Conservation (phyloP, 306 rosid species). For the Ormosia semicastrata region DNA sequence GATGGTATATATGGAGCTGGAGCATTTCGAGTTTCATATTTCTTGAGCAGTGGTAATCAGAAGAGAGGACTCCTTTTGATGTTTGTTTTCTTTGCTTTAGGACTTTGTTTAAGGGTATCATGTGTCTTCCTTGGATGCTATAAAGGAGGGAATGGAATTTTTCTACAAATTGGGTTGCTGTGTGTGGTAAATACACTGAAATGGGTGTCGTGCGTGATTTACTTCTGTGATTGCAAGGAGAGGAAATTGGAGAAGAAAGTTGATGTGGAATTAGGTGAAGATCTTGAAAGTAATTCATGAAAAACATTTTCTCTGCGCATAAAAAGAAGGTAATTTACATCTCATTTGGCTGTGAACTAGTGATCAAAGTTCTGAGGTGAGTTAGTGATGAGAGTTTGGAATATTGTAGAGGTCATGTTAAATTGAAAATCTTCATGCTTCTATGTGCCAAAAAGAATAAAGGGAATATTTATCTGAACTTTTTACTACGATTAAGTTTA, state of each 20-base stretch:
- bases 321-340: constrained; percentile 26
- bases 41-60: constrained; percentile 42
- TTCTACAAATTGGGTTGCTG: constrained; percentile 36
- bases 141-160: constrained; percentile 31
- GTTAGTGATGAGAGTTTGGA: background rate
- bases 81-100: constrained; percentile 54
- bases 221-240: constrained; percentile 57
- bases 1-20: constrained; percentile 51
- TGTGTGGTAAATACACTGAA: constrained; percentile 49
- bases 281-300: constrained; percentile 32
- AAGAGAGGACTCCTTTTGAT: constrained; percentile 49
- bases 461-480: background rate
- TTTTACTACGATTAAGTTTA: background rate
- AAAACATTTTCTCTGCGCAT: background rate
- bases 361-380: background rate
- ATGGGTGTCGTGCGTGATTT: constrained; percentile 54
- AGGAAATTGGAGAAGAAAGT: constrained; percentile 43
- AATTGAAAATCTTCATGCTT: background rate
- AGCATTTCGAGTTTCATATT: constrained; percentile 44
- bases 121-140: constrained; percentile 43
- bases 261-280: constrained; percentile 34
- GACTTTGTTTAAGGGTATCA: constrained; percentile 41
- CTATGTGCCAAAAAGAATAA: background rate
- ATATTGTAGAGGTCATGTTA: background rate
- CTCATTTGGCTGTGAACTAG: constrained; percentile 18